These are phyloP conservation scores for Nyssa sinensis DNA, from an alignment of 148 eudicot genomes.

Conservation along the genomic window DNA sequence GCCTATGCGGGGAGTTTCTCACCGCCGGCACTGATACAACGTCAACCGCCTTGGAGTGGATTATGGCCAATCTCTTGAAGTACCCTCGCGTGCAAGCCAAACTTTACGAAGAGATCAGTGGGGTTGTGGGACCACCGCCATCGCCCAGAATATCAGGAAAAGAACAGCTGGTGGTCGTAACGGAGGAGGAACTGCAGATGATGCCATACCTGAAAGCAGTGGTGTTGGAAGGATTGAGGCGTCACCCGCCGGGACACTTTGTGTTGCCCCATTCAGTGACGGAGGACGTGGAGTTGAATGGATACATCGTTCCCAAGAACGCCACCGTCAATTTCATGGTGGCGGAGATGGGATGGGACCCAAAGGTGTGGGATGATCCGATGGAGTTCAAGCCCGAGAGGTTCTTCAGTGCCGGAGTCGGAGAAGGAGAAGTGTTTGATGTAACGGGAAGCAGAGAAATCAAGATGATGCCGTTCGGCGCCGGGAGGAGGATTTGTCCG, in stretches of 20 bases:
- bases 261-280: constrained; percentile 47
- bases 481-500: too few relatives aligned
- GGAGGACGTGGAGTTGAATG: constrained; percentile 43
- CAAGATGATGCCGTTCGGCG: constrained; percentile 68
- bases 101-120: constrained; percentile 46
- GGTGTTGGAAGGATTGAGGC: too few relatives aligned
- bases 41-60: constrained; percentile 55
- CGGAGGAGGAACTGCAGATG: constrained; percentile 44
- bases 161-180: constrained; percentile 11
- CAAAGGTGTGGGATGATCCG: too few relatives aligned
- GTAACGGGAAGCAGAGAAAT: constrained; percentile 48
- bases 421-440: too few relatives aligned
- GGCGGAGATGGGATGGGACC: constrained; percentile 52
- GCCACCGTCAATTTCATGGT: constrained; percentile 44
- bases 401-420: too few relatives aligned
- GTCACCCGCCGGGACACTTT: constrained; percentile 61
- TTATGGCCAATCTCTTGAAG: constrained; percentile 62
- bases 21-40: constrained; percentile 64
- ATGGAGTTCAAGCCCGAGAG: too few relatives aligned
- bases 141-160: too few relatives aligned
- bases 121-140: constrained; percentile 19
- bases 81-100: constrained; percentile 52
- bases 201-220: constrained; percentile 55
- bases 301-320: constrained; percentile 41
- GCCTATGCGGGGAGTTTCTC: constrained; percentile 49